A percentile compares a stretch with the other conserved stretches of the same genome.
Evolutionary conservation across 495 filamentous ascomycete genomes (phyloP).

Genomic region (Talaromyces adpressus): DNA sequence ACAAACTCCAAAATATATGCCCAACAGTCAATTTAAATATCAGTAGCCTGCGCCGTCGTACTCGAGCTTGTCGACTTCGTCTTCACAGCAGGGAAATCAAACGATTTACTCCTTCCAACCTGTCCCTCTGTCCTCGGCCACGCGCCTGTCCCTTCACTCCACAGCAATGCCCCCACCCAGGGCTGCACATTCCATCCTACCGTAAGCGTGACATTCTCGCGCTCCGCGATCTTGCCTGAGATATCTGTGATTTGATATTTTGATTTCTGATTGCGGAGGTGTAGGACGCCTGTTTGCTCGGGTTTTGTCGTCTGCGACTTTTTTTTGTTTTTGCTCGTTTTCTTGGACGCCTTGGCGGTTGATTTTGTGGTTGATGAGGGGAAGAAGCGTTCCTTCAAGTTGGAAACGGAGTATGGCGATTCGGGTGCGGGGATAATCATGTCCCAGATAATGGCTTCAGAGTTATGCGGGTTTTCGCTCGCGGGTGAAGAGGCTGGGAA

Average conservation of each 20-base stretch:
- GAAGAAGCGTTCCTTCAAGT: conserved; percentile 28
- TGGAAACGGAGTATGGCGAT: conserved; percentile 45
- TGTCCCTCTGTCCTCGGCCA: conserved; percentile 57
- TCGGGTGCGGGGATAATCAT: conserved; percentile 72
- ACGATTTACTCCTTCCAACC: conserved; percentile 55
- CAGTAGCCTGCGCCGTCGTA: conserved; percentile 4
- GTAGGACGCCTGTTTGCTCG: conserved; percentile 49
- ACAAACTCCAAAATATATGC: neutral
- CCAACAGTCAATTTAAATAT: neutral
- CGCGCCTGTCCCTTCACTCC: conserved; percentile 51
- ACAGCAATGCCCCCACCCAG: conserved; percentile 84
- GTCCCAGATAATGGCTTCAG: conserved; percentile 91
- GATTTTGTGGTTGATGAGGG: conserved; percentile 16
- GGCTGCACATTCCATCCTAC: conserved; percentile 96
- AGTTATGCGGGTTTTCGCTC: conserved; percentile 26
- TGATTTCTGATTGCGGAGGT: conserved; percentile 69
- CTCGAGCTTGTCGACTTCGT: neutral
- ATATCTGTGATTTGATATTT: conserved; percentile 96
- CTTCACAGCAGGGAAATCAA: conserved; percentile 71
- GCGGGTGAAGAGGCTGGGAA: conserved; percentile 54
- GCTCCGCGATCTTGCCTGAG: conserved; percentile 61
- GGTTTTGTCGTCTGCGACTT: conserved; percentile 17
- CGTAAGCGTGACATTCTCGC: conserved; percentile 64
- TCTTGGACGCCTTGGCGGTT: conserved; percentile 14
- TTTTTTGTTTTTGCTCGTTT: conserved; percentile 13